Conservation (phyloP, 1,284 basidiomycete genomes). For the Tausonia pullulans region DNA sequence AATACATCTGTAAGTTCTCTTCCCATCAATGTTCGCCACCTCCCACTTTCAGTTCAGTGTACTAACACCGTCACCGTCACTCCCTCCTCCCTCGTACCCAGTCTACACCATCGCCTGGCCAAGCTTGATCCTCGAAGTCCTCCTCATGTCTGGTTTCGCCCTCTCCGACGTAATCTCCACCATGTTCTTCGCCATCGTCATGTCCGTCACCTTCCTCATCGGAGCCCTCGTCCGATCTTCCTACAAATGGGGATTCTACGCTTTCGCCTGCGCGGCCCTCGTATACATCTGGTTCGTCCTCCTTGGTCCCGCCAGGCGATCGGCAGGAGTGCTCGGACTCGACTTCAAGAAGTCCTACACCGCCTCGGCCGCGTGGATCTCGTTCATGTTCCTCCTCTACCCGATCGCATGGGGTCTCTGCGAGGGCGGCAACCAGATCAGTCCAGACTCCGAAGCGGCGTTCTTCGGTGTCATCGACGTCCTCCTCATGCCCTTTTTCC, state of each 20-base stretch:
- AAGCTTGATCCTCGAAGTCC: conserved; percentile 43
- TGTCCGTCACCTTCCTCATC: conserved; percentile 45
- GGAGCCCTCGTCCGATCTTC: conserved; percentile 41
- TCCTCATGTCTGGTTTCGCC: conserved; percentile 44
- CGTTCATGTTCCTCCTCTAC: conserved; percentile 43
- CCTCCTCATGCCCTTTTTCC: conserved; percentile 44
- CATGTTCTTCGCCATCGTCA: conserved; percentile 44
- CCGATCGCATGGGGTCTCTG: conserved; percentile 37
- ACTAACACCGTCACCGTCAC: too few relatives aligned
- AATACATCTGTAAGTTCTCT: not conserved
- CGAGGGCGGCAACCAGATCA: conserved; percentile 36
- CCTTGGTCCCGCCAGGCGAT: conserved; percentile 25
- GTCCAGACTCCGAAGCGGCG: conserved; percentile 36
- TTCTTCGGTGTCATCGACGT: conserved; percentile 54
- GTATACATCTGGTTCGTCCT: conserved; percentile 41
- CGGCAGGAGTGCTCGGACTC: conserved; percentile 30
- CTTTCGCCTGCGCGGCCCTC: conserved; percentile 40
- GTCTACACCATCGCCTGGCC: conserved; percentile 41
- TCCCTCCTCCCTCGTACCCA: too few relatives aligned
- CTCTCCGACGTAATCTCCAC: conserved; percentile 41
- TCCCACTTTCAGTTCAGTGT: not conserved
- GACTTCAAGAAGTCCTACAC: conserved; percentile 41
- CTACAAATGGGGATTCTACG: conserved; percentile 47
- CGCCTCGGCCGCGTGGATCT: too few relatives aligned
- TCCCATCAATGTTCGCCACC: not conserved